Percentiles rank a stretch among this genome's conserved stretches.
Evolutionary conservation across 805 yeast genomes (phyloP).

Genomic region (Maudiozyma bulderi): DNA sequence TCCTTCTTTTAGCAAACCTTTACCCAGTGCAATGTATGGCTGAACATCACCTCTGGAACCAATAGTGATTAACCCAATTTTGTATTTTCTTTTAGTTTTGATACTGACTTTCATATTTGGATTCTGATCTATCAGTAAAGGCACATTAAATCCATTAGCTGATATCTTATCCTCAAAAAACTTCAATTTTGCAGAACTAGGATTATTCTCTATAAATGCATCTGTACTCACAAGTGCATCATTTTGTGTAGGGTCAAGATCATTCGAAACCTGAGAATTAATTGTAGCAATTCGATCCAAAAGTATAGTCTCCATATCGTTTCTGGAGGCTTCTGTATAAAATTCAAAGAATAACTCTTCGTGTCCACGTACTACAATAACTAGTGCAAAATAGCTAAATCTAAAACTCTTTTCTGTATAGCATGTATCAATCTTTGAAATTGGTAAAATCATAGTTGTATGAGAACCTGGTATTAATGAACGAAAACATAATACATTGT

Average conservation of each 20-base stretch:
- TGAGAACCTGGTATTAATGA: constrained; percentile 69
- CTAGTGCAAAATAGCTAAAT: constrained; percentile 63
- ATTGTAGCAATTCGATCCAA: constrained; percentile 39
- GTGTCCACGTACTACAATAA: constrained; percentile 58
- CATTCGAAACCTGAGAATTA: not conserved
- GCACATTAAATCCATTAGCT: constrained; percentile 55
- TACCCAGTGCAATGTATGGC: constrained; percentile 86
- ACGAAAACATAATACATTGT: constrained; percentile 63
- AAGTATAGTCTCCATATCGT: constrained; percentile 57
- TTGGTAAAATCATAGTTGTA: constrained; percentile 76
- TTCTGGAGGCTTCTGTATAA: constrained; percentile 50
- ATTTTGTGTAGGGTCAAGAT: not conserved
- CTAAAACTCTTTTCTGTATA: constrained; percentile 58
- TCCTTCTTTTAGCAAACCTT: constrained; percentile 70
- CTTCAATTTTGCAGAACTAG: constrained; percentile 49
- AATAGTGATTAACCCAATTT: constrained; percentile 68
- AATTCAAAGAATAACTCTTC: constrained; percentile 76
- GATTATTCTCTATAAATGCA: constrained; percentile 10
- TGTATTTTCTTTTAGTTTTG: constrained; percentile 44
- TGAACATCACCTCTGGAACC: constrained; percentile 97
- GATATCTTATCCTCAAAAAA: constrained; percentile 59
- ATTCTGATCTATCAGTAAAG: constrained; percentile 58
- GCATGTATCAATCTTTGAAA: constrained; percentile 60
- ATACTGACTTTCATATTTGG: constrained; percentile 44
- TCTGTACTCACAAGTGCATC: not conserved